Base-by-base conservation (phyloP, 2,329 filamentous ascomycete genomes). In the Corynespora cassiicola region DNA sequence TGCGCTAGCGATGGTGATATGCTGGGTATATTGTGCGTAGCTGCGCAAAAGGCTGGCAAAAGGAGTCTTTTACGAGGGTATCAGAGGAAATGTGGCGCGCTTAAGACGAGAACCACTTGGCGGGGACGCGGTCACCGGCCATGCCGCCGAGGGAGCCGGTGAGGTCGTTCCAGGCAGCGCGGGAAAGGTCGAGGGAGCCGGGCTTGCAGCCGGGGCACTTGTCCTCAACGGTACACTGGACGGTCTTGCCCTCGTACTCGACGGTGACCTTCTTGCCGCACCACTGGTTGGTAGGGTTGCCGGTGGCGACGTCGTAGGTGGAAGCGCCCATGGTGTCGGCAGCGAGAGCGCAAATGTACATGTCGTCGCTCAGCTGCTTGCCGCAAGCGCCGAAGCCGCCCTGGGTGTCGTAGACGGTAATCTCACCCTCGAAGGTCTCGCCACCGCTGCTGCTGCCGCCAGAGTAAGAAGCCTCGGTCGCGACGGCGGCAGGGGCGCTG, bases 1-100 rank as follows among this genome's bases (percentile, higher is more conserved):
- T 61, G 64, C 64, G 64, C 63, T 66, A 67, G 63, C 62, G 45
- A 56, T 50, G n/a, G 27, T 41, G 45, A 50, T 54, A 54, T 43
- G 48, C 49, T 48, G 54, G 58, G 61, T 61, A 62, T 63, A 58
- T 48, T 51, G 50, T 45, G 40, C 36, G 40, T 49, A 39, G 50
- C 49, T 55, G 53, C 50, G 51, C 53, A 47, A 52, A 60, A 52
- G 45, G 45, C 39, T 43, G 46, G 39, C 37, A 46, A 26, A 42
- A 32, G 32, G 43, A 44, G 42, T 45, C 47, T 45, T 52, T 43
- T 47, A 38, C 44, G 40, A 39, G 44, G 36, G 20, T 36, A 46
- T 40, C 31, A 31, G 41, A 49, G 42, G 45, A 42, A 25, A 23
- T 47, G 23, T 31, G 19, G 34, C 12, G 39, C 25, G 25, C 41